Base-by-base conservation (phyloP, 1,139 yeast species). In the Suhomyces anneliseae region DNA sequence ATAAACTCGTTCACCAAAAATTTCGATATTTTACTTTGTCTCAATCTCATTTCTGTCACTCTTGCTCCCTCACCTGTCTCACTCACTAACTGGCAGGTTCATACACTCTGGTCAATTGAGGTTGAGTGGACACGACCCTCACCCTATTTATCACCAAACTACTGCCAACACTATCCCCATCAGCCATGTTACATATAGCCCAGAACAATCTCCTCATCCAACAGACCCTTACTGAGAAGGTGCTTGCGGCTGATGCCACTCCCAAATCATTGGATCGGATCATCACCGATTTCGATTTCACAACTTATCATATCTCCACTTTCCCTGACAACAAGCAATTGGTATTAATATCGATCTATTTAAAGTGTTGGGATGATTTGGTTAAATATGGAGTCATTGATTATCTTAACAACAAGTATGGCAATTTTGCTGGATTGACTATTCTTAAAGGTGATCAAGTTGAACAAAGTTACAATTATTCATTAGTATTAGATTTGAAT, bases 271-370 rank as follows among this genome's bases (percentile, higher is more conserved):
- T 93, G 58, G 97, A 93, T 68, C 82, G 97, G 65, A 82, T 93
- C 54, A 82, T 93, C 54, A 85, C 96, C 34, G 99, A 93, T 71
- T 93, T 93, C 61, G 99, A 93, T 68, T 90, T 90, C 70, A 95
- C 97, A 48, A 88, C 95, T 31, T 90, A 87, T 69, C 98, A 92
- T 68, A 76, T 95, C 54, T 86, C 96, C 42, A 92, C 96, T 38
- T 84, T 92, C 11, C 66, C 70, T 7, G 90, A 81, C 62, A 77
- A 74, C 59, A 87, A 82, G 74, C 69, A 82, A 39, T 72, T 80
- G 64, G 70, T 90, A 50, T 72, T 87, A 53, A 71, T 90, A 39
- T 87, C 95, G 19, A 74, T 90, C 53, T 81, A 79, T 56, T 80
- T 88, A 64, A 87, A 85, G 65, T 86, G 96, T 59, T 90, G 87